Conservation (phyloP, 1,139 yeast species). For the Wickerhamiella infanticola region DNA sequence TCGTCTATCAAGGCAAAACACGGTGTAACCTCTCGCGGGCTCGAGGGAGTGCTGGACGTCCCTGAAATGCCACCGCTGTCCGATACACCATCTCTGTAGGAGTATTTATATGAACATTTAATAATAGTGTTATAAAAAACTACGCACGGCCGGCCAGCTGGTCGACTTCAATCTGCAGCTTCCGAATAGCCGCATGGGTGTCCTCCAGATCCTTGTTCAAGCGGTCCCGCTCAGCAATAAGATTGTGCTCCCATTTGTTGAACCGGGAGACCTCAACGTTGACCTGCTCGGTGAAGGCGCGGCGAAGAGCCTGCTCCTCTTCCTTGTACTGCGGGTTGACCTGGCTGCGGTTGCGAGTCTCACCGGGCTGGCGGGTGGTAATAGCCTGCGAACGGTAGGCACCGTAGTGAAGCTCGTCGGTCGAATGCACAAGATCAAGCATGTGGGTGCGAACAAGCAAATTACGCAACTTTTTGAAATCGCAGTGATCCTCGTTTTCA, state of each 20-base stretch:
- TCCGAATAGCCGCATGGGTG: conserved; percentile 38
- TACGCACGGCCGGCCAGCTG: conserved; percentile 8
- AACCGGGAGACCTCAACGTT: conserved; percentile 94
- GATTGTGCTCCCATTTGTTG: conserved; percentile 96
- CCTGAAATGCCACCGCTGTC: background rate
- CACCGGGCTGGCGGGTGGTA: conserved; percentile 42
- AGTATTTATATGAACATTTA: background rate
- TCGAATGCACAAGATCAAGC: conserved; percentile 74
- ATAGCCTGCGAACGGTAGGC: conserved; percentile 71
- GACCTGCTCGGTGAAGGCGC: conserved; percentile 95
- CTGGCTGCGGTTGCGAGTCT: conserved; percentile 27
- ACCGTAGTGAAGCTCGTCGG: conserved; percentile 89
- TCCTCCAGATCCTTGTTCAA: conserved; percentile 87
- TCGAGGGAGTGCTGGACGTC: background rate
- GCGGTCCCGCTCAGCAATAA: conserved; percentile 86
- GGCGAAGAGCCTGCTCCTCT: conserved; percentile 88
- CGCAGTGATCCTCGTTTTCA: conserved; percentile 91
- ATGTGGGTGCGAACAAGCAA: conserved; percentile 80
- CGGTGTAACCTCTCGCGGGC: conserved; percentile 6
- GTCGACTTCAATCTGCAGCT: conserved; percentile 21
- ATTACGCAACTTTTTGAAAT: conserved; percentile 81
- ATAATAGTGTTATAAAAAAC: background rate
- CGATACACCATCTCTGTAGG: background rate
- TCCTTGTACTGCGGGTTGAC: conserved; percentile 90
- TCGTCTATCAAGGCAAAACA: conserved; percentile 15